Evolutionary conservation across 371 early-diverging fungal genomes (phyloP), one percentile per base, ranked within the genome.

Genomic region (Mucor sp.): DNA sequence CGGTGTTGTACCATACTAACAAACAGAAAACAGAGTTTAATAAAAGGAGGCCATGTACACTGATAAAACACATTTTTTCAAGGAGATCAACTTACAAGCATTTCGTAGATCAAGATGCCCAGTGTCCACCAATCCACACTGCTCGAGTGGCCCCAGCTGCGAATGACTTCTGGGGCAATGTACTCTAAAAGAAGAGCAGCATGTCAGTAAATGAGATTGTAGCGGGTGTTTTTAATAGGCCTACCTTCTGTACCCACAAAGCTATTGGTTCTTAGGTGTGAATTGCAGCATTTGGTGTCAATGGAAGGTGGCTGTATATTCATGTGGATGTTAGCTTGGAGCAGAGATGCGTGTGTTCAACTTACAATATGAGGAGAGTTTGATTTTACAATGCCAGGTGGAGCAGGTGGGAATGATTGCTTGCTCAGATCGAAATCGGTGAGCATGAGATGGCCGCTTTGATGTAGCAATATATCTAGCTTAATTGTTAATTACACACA

Each of bases 91-190:
- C 81, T 74, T 81, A 89, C 91, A 72, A 98, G 86, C 96, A 99
- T 96, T 79, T 99, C 99, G 74, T 93, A 99, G 4, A 99, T 85
- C 37, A 99, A 83, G 28, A 99, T 95, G 15, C 99, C 99, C 47
- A 99, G 76, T 15, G 99, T 96, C 99, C 99, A 99, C 95, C 99
- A 97, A 81, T 99, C 99, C 7, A 97, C 98, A 1, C 91, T 88
- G 70, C 89, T 90, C 28, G 98, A 94, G 79, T 99, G 98, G 6
- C 98, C 98, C 62, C 85, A 79, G 35, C 96, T 96, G 55, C 89
- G 87, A 73, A 94, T 91, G 11, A 94, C 92, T 81, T 98, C 98
- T 23, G 99, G 98, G 8, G 99, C 97, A 82, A 98, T 93, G 75
- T 96, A 96, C 75, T 97, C 97, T 48, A 23, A 27, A 25, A 4